These are phyloP conservation scores for Tuber indicum DNA, from an alignment of 495 filamentous ascomycete species.

Conservation along the genomic window DNA sequence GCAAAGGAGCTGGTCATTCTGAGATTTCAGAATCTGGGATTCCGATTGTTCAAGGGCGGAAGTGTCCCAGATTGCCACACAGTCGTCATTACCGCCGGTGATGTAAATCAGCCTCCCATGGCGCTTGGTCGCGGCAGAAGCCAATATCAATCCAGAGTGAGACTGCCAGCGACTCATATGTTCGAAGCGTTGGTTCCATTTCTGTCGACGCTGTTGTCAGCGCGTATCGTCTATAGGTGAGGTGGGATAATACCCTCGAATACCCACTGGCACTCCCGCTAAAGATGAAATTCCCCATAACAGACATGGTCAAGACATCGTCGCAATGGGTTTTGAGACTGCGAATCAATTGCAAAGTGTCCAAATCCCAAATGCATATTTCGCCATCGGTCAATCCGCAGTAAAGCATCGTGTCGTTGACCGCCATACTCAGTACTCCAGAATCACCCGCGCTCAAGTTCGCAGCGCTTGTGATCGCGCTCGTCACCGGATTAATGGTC, in stretches of 20 bases:
- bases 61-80: conserved; percentile 81
- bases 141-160: conserved; percentile 76
- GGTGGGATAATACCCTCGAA: conserved; percentile 58
- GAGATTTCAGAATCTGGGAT: conserved; percentile 49
- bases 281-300: conserved; percentile 77
- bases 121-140: conserved; percentile 67
- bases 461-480: conserved; percentile 55
- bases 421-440: conserved; percentile 70
- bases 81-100: conserved; percentile 91
- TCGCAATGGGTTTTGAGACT: conserved; percentile 71
- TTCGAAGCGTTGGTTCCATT: conserved; percentile 85
- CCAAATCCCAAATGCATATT: conserved; percentile 92
- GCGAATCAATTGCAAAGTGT: conserved; percentile 83
- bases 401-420: conserved; percentile 85
- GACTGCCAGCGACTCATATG: conserved; percentile 75
- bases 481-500: conserved; percentile 49
- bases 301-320: conserved; percentile 77
- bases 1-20: conserved; percentile 49
- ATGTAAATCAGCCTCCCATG: conserved; percentile 70
- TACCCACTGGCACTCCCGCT: conserved; percentile 73
- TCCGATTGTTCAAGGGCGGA: conserved; percentile 47
- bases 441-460: conserved; percentile 69
- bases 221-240: background rate
- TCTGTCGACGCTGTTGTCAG: conserved; percentile 45
- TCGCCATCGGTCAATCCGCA: conserved; percentile 83